Percentiles rank a stretch among this genome's conserved stretches.
Conservation (phyloP, 2,329 filamentous ascomycete genomes). For the Colletotrichum horii region DNA sequence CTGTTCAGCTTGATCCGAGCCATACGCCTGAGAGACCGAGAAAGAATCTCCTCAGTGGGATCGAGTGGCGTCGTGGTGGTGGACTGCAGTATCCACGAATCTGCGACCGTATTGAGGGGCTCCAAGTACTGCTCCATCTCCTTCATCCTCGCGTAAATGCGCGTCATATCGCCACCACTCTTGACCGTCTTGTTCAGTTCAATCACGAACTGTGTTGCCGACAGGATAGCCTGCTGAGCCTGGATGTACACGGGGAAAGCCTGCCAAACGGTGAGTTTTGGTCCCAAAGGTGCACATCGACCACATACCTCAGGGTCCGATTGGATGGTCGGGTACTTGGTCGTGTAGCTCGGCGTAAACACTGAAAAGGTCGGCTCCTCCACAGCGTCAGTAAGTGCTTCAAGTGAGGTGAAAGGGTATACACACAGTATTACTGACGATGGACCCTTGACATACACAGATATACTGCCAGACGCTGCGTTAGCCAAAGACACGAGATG, state of each 20-base stretch:
- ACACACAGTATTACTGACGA: slow-evolving; percentile 54
- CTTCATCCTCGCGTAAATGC: slow-evolving; percentile 44
- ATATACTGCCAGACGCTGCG: slow-evolving; percentile 40
- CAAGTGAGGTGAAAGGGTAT: background rate
- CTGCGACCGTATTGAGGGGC: slow-evolving; percentile 40
- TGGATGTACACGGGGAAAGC: slow-evolving; percentile 49
- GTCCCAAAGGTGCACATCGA: background rate
- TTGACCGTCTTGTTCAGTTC: slow-evolving; percentile 49
- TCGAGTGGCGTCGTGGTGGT: slow-evolving; percentile 40
- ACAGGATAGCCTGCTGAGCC: slow-evolving; percentile 52
- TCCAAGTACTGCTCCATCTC: slow-evolving; percentile 44
- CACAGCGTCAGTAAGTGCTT: slow-evolving; percentile 1
- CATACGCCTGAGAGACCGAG: slow-evolving; percentile 49
- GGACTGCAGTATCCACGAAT: slow-evolving; percentile 38
- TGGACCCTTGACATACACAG: slow-evolving; percentile 53
- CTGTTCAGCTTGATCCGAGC: slow-evolving; percentile 56
- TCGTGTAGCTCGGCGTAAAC: slow-evolving; percentile 49
- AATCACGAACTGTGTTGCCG: slow-evolving; percentile 52
- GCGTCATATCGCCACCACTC: slow-evolving; percentile 39
- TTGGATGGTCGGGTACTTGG: slow-evolving; percentile 44
- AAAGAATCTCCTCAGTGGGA: slow-evolving; percentile 43
- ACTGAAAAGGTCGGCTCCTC: slow-evolving; percentile 48
- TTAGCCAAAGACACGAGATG: background rate
- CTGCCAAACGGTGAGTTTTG: slow-evolving; percentile 27
- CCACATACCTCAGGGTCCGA: slow-evolving; percentile 44